Percentiles rank a stretch among this genome's conserved stretches.
Evolutionary conservation across 148 eudicot species (phyloP).

Genomic region (Bassia scoparia): DNA sequence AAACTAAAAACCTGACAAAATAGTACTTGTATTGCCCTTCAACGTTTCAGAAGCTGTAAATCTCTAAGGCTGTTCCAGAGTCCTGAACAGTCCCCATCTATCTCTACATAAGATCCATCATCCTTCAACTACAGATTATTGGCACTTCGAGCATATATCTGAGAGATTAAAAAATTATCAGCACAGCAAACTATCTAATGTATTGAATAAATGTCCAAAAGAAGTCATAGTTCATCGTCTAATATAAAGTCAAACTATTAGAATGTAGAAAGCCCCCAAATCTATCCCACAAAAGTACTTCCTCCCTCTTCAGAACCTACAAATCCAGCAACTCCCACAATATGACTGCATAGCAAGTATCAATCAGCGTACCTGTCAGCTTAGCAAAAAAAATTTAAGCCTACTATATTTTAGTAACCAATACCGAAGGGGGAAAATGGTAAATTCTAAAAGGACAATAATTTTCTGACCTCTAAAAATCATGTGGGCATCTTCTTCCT

Average conservation of each 20-base stretch:
- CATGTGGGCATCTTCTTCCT: conserved; percentile 38
- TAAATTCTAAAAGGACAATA: neutral
- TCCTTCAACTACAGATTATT: conserved; percentile 31
- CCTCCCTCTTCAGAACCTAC: conserved; percentile 26
- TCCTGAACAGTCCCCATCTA: conserved; percentile 36
- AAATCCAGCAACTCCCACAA: conserved; percentile 28
- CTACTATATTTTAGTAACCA: conserved; percentile 3
- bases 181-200: neutral
- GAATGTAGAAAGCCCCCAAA: conserved; percentile 39
- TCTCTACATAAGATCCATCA: conserved; percentile 41
- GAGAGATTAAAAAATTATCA: neutral
- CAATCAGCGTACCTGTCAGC: conserved; percentile 36
- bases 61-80: conserved; percentile 37
- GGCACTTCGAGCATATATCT: conserved; percentile 38
- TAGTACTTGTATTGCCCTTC: conserved; percentile 31
- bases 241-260: conserved; percentile 18
- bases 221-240: neutral
- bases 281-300: conserved; percentile 32
- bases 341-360: conserved; percentile 36
- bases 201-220: too few species aligned
- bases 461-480: conserved; percentile 29
- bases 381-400: conserved; percentile 21
- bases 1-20: conserved; percentile 28
- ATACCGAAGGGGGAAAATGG: neutral
- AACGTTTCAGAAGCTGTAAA: conserved; percentile 35